phyloP scores from a whole-genome alignment of 805 yeast genomes.

The Sporopachydermia quercuum region DNA sequence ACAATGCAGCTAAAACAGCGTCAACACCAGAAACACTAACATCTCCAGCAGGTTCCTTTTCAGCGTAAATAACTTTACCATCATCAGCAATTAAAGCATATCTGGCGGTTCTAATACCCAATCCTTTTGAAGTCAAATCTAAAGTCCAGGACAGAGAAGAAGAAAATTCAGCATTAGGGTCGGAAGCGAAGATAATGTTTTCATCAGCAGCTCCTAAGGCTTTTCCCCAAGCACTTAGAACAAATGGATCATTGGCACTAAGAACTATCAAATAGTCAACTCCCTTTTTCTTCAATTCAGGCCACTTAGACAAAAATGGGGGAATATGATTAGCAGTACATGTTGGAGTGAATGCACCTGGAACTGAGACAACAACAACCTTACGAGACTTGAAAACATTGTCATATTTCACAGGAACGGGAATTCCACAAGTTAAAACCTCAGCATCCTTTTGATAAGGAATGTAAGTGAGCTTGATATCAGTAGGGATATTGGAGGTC shows the following conservation, averaged over 20 bases:
- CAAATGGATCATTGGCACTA: slow-evolving; percentile 29
- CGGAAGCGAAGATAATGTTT: slow-evolving; percentile 45
- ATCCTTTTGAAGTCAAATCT: slow-evolving; percentile 37
- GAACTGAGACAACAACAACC: slow-evolving; percentile 29
- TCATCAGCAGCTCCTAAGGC: slow-evolving; percentile 23
- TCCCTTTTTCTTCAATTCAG: slow-evolving; percentile 25
- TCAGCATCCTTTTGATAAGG: slow-evolving; percentile 24
- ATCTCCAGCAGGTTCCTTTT: slow-evolving; percentile 28
- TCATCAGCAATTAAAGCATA: slow-evolving; percentile 57
- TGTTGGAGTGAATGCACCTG: slow-evolving; percentile 37
- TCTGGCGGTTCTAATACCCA: slow-evolving; percentile 50
- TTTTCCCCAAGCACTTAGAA: slow-evolving; percentile 30
- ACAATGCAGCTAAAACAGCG: slow-evolving; percentile 18
- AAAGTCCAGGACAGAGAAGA: slow-evolving; percentile 40
- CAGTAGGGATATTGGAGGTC: slow-evolving; percentile 13
- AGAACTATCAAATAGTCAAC: slow-evolving; percentile 23
- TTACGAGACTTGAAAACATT: slow-evolving; percentile 24
- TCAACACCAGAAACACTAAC: slow-evolving; percentile 32
- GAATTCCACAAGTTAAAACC: slow-evolving; percentile 25
- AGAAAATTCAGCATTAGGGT: slow-evolving; percentile 48
- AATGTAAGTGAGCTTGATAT: slow-evolving; percentile 23
- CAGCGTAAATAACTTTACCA: slow-evolving; percentile 37
- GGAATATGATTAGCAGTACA: slow-evolving; percentile 32
- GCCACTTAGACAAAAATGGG: slow-evolving; percentile 18
- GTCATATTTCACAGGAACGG: slow-evolving; percentile 24